Conservation (phyloP, 2,329 filamentous ascomycete species). For the Fusarium lyarnte region DNA sequence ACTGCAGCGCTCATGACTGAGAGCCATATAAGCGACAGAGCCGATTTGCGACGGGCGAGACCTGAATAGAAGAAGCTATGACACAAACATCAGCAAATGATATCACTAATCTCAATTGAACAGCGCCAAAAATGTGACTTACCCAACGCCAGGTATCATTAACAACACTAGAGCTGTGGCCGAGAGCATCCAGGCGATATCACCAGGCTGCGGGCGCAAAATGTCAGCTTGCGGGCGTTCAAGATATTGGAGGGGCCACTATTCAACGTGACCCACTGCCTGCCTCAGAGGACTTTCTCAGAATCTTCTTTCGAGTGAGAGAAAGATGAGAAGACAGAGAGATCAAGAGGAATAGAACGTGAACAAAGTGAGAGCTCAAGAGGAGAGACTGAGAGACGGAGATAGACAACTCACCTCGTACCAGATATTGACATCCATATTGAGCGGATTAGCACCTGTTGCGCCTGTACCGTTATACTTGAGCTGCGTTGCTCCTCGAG, state of each 20-base stretch:
- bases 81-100: slow-evolving; percentile 11
- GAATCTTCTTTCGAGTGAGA: background rate
- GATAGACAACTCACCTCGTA: slow-evolving; percentile 68
- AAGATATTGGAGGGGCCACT: slow-evolving; percentile 10
- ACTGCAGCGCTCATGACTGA: slow-evolving; percentile 87
- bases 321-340: slow-evolving; percentile 2
- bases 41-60: slow-evolving; percentile 87
- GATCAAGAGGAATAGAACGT: background rate
- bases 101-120: background rate
- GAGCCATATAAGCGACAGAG: slow-evolving; percentile 89
- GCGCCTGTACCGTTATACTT: slow-evolving; percentile 72
- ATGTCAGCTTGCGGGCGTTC: slow-evolving; percentile 43
- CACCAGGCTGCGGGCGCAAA: slow-evolving; percentile 66
- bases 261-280: slow-evolving; percentile 23
- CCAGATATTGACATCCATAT: slow-evolving; percentile 78
- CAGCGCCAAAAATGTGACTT: slow-evolving; percentile 42
- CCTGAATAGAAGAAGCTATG: slow-evolving; percentile 88
- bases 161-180: slow-evolving; percentile 85
- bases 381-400: slow-evolving; percentile 2
- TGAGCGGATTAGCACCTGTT: slow-evolving; percentile 74
- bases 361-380: background rate
- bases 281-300: slow-evolving; percentile 2
- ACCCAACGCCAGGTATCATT: slow-evolving; percentile 92
- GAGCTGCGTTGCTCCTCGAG: slow-evolving; percentile 53
- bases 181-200: slow-evolving; percentile 86